These are phyloP conservation scores for Cystobasidium onofrii DNA, from an alignment of 768 basidiomycete genomes.

Conservation along the genomic window DNA sequence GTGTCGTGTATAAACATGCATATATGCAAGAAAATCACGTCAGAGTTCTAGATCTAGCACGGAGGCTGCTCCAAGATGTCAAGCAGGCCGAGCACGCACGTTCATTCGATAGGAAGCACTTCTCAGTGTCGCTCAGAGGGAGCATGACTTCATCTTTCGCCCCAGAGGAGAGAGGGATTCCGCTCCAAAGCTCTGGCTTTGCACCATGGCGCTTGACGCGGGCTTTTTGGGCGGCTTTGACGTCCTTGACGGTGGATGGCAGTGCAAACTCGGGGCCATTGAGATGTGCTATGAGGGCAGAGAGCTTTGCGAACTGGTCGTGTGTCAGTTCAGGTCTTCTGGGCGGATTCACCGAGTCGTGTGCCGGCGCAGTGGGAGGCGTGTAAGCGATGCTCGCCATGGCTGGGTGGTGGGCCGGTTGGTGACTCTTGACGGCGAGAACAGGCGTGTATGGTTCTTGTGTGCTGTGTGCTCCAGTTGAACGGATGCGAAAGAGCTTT, in stretches of 20 bases:
- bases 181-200: constrained; percentile 37
- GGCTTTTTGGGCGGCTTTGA: constrained; percentile 42
- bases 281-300: constrained; percentile 35
- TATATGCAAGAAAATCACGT: not conserved
- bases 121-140: constrained; percentile 35
- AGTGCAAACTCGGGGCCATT: constrained; percentile 33
- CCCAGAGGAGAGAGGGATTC: constrained; percentile 9
- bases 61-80: not conserved
- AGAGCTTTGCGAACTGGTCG: constrained; percentile 35
- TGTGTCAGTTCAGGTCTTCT: constrained; percentile 17
- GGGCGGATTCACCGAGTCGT: not conserved
- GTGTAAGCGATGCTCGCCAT: constrained; percentile 1
- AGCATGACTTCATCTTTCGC: not conserved
- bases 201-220: constrained; percentile 35
- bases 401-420: no score
- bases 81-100: not conserved
- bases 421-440: no score
- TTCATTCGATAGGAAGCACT: constrained; percentile 39
- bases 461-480: not conserved
- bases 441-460: no score
- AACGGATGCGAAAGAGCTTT: no score
- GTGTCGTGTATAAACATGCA: not conserved
- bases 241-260: constrained; percentile 33
- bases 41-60: not conserved
- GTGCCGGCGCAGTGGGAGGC: not conserved